Conservation (phyloP, 805 yeast genomes). For the Kodamaea sagamina region DNA sequence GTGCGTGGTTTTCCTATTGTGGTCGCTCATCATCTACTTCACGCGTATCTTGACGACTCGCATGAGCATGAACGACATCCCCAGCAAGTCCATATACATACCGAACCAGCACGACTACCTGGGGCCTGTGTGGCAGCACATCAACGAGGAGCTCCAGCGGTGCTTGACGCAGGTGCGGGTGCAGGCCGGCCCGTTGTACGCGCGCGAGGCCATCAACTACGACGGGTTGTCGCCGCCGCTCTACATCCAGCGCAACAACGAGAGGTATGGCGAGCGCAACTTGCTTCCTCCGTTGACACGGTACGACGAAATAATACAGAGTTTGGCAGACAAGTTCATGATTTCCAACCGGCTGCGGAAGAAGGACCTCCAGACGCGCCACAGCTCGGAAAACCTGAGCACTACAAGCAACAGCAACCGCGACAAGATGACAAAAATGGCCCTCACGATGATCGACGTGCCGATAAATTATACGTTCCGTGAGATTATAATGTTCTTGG, state of each 20-base stretch:
- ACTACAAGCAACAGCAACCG: constrained; percentile 53
- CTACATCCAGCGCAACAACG: constrained; percentile 38
- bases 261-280: constrained; percentile 22
- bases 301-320: constrained; percentile 59
- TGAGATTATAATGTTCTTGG: constrained; percentile 42
- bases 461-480: constrained; percentile 45
- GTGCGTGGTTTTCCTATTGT: constrained; percentile 58
- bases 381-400: constrained; percentile 33
- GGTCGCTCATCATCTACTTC: constrained; percentile 53
- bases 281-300: constrained; percentile 31
- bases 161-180: constrained; percentile 32
- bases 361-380: not conserved
- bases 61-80: constrained; percentile 70
- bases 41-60: constrained; percentile 60
- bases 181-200: constrained; percentile 40
- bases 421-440: constrained; percentile 36
- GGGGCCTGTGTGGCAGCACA: constrained; percentile 22
- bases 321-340: constrained; percentile 59
- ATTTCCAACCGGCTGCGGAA: constrained; percentile 5
- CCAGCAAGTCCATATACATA: constrained; percentile 60
- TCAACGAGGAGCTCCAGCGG: constrained; percentile 26
- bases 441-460: constrained; percentile 37
- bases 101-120: constrained; percentile 62
- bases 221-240: constrained; percentile 46
- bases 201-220: constrained; percentile 31